Base-by-base conservation (phyloP, 2,329 filamentous ascomycete species). In the Phaeosphaeriaceae sp. region DNA sequence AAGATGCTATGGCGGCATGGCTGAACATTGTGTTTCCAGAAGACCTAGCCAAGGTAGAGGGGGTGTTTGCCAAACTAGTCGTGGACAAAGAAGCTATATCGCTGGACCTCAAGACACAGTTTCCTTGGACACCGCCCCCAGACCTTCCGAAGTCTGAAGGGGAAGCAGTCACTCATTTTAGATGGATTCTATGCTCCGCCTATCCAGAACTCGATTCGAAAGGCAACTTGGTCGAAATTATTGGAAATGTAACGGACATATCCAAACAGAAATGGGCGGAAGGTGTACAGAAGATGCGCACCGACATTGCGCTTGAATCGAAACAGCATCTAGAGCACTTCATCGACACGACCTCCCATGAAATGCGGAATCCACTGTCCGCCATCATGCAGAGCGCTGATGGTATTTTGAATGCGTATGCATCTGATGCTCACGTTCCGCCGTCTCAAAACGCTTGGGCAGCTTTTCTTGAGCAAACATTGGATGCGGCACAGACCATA, bases 331-430 rank as follows among this genome's bases (percentile, higher is more conserved):
- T 75, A 9, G 73, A 76, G 25, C 67, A 70, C 33, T 77, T 77
- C 53, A 75, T 77, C 49, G 74, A 77, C 36, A 76, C 70, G 1
- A 73, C 71, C 0, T 70, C 65, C 2, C 71, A 81, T 56, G 79
- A 82, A 60, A 81, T 82, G 76, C 69, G 80, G 0, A 81, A 81
- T 52, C 79, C 79, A 1, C 66, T 81, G 0, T 73, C 68, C 45
- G 79, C 80, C 0, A 80, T 82, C 31, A 61, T 82, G 51, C 79
- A 80, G 42, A 77, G 73, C 48, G 80, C 80, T 0, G 80, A 82
- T 49, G 75, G 73, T 0, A 76, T 53, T 70, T 76, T 61, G 48
- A 76, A 46, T 47, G 64, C 66, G 1, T 66, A 74, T 19, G 72
- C 54, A 2, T 56, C 65, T 11, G 58, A 61, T 2, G 53, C 57